Base-by-base conservation (phyloP, 106 monocot genomes). In the Dendrobium nobile region DNA sequence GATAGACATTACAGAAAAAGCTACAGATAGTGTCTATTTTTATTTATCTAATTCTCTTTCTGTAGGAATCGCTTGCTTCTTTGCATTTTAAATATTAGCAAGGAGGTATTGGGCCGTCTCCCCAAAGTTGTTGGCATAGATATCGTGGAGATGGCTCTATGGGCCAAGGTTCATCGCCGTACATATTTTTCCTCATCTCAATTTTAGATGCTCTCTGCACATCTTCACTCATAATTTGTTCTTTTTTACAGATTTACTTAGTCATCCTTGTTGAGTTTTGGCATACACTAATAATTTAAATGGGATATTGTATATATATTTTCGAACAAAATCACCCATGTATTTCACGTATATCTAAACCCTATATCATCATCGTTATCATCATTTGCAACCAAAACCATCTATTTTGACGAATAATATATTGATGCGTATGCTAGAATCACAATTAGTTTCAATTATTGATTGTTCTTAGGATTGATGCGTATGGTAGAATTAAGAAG, bases 101-200 rank as follows among this genome's bases (percentile, higher is more conserved):
- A 91, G 81, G 98, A 99, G 81, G 84, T 88, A 65, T 80, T 93
- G 42, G 91, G 92, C 20, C 81, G 83, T 42, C 87, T 95, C 78
- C 98, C 98, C 9, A 99, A 99, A 88, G 88, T 95, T 84, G 87
- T 93, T 67, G 94, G 94, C 28, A 89, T 99, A 77, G 98, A 99
- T 83, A 88, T 99, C 75, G 98, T 99, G 44, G 98, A 99, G 84
- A 93, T 99, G 98, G 95, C 95, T 87, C 89, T 99, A 80, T 99
- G 98, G 98, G 98, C 98, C 77, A 99, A 99, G 95, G 98, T 99
- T 28, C 76, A 44, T 55, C 43, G 22, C 15, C 9, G 68, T 37
- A 58, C 28, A 73, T 42, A 73, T 11, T 22, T 24, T 8, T 47
- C 43, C 24, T 75, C 8, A 47, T 47, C 24, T 47, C 18, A 47